Base-by-base conservation (phyloP, 108 stramenopile species). In the Discostella pseudostelligera region DNA sequence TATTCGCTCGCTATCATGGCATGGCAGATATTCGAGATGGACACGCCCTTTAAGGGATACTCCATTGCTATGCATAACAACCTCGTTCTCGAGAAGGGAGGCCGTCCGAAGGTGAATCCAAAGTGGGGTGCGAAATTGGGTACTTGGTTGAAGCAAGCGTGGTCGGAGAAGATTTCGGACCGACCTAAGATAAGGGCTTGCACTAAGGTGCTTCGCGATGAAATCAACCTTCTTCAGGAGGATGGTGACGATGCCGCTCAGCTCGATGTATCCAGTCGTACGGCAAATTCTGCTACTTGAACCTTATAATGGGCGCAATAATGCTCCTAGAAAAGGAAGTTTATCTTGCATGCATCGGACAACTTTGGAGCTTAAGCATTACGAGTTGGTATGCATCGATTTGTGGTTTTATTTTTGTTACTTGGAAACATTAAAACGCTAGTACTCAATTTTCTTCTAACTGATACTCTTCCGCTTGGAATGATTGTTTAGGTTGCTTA, bases 1-100 rank as follows among this genome's bases (percentile, higher is more conserved):
- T 96, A 90, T 59, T 90, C 90, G n/a, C 87, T 93, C 29, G 65
- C 76, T 13, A 88, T 96, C 55, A 75, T 96, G 43, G 77, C 85
- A 21, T 93, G 87, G 86, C 87, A 94, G 70, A 86, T 94, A 13
- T 81, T 83, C 36, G 65, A 78, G 8, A 69, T 87, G 56, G 76
- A 87, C 46, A 83, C 81, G 10, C 91, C 91, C 22, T 93, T 81
- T 63, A 62, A 53, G 13, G 83, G 81, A 9, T 84, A 76, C 65
- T 83, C 83, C 2, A 67, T 83, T 49, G 54, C 62, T 8, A 80
- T 82, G 84, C 81, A 84, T 39, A 69, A 87, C 56, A 74, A 80
- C 40, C 64, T 69, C 9, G 86, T 92, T 7, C 48, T 86, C 14
- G 47, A 56, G 32, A 80, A 82, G 22, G 85, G 86, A 29, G 67